phyloP scores from a whole-genome alignment of 305 asterid genomes.

The Fraxinus albicans region DNA sequence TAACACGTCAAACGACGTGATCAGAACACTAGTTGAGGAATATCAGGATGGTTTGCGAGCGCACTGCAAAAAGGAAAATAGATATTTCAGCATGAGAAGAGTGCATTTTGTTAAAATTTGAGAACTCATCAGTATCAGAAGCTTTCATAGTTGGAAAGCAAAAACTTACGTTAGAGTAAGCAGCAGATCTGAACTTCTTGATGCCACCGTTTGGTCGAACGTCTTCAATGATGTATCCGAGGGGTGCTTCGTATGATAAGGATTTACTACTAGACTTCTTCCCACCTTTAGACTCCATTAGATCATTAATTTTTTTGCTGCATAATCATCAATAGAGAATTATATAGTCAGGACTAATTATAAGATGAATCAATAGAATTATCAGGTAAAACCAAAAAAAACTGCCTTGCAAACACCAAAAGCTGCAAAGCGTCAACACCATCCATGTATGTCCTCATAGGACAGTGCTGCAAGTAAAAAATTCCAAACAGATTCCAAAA shows the following conservation, averaged over 20 bases:
- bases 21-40: slow-evolving; percentile 13
- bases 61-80: slow-evolving; percentile 56
- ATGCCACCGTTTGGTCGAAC: slow-evolving; percentile 95
- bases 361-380: background rate
- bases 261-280: slow-evolving; percentile 77
- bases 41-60: slow-evolving; percentile 99
- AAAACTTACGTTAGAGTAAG: slow-evolving; percentile 83
- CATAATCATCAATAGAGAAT: slow-evolving; percentile 14
- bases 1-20: slow-evolving; percentile 57
- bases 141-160: background rate
- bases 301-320: slow-evolving; percentile 65
- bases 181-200: slow-evolving; percentile 97
- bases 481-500: background rate
- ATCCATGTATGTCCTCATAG: background rate
- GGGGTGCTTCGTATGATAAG: slow-evolving; percentile 76
- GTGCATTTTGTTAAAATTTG: background rate
- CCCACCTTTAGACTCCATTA: slow-evolving; percentile 96
- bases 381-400: background rate
- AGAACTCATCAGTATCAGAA: background rate
- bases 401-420: background rate
- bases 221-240: slow-evolving; percentile 89
- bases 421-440: background rate
- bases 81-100: background rate
- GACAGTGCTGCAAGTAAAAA: background rate
- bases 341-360: background rate